Evolutionary conservation across 2,329 filamentous ascomycete genomes (phyloP).

Genomic region (Colletotrichum ledebouriae): DNA sequence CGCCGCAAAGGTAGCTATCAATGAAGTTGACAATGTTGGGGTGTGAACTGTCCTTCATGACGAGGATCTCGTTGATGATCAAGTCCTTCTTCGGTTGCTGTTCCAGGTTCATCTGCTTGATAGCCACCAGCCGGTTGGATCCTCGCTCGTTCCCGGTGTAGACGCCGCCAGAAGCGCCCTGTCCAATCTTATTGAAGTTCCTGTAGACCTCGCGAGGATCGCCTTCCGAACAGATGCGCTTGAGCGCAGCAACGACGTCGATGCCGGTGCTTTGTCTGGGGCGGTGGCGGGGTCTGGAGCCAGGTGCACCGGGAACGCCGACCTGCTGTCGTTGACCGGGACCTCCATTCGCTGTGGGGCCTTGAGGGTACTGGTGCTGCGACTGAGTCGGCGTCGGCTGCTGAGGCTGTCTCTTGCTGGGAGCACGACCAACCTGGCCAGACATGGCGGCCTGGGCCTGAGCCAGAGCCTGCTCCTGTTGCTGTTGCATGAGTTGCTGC

Average conservation of each 20-base stretch:
- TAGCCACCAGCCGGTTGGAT: conserved; percentile 90
- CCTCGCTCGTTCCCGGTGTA: conserved; percentile 90
- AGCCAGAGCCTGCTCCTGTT: conserved; percentile 87
- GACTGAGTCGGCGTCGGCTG: conserved; percentile 65
- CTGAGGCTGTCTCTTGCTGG: conserved; percentile 77
- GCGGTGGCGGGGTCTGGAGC: conserved; percentile 79
- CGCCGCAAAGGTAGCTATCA: conserved; percentile 90
- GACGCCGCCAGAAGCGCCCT: conserved; percentile 96
- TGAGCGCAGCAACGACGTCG: conserved; percentile 86
- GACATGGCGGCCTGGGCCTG: conserved; percentile 83
- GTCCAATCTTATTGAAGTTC: conserved; percentile 93
- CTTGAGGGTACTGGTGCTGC: conserved; percentile 53
- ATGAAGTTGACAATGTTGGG: conserved; percentile 99
- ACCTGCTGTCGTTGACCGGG: conserved; percentile 53
- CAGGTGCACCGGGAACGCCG: conserved; percentile 51
- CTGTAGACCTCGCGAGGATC: conserved; percentile 92
- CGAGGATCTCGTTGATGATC: conserved; percentile 98
- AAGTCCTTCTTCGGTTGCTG: conserved; percentile 99
- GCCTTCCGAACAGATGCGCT: conserved; percentile 89
- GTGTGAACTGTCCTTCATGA: conserved; percentile 99
- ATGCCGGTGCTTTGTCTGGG: conserved; percentile 82
- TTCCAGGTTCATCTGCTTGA: conserved; percentile 99
- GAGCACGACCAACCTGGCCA: conserved; percentile 77
- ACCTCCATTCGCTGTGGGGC: conserved; percentile 47
- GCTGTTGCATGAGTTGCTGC: conserved; percentile 78